These are phyloP conservation scores for Casuarina equisetifolia DNA, from an alignment of 306 rosid species.

Conservation along the genomic window DNA sequence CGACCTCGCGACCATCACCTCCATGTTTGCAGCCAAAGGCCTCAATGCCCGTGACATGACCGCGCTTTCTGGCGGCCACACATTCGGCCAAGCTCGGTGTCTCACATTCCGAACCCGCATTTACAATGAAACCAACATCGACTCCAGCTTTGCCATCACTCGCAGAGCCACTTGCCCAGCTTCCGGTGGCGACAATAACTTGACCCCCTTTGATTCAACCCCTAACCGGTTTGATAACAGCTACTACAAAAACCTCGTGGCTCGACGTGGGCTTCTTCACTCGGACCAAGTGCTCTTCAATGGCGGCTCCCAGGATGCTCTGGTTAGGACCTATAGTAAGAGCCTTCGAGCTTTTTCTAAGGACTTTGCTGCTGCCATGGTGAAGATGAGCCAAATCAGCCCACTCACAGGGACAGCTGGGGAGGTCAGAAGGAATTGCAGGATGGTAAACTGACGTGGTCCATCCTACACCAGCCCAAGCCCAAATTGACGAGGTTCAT, in stretches of 20 bases:
- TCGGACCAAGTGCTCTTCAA: slow-evolving; percentile 81
- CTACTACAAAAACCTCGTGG: slow-evolving; percentile 50
- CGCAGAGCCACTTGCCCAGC: slow-evolving; percentile 49
- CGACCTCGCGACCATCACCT: slow-evolving; percentile 44
- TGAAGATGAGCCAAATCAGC: slow-evolving; percentile 55
- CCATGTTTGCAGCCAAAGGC: slow-evolving; percentile 44
- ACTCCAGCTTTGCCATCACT: slow-evolving; percentile 41
- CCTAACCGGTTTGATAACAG: slow-evolving; percentile 47
- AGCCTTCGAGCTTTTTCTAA: slow-evolving; percentile 28
- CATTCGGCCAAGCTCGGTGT: slow-evolving; percentile 59
- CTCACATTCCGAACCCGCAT: slow-evolving; percentile 50
- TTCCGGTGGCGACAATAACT: slow-evolving; percentile 50
- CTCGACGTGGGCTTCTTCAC: slow-evolving; percentile 57
- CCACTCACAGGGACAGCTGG: slow-evolving; percentile 67
- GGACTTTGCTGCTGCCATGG: slow-evolving; percentile 75
- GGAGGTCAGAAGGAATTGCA: slow-evolving; percentile 67
- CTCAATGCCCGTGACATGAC: slow-evolving; percentile 52
- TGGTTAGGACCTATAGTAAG: slow-evolving; percentile 53
- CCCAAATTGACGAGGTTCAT: no score
- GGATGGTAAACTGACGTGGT: slow-evolving; percentile 53
- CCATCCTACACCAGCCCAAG: no score
- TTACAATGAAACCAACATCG: slow-evolving; percentile 70
- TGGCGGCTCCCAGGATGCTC: slow-evolving; percentile 51
- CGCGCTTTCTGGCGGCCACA: slow-evolving; percentile 74
- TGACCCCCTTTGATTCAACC: slow-evolving; percentile 63